Evolutionary conservation across 768 basidiomycete species (phyloP), one percentile per base, ranked within the genome.

Genomic region (Mycena vitilis): DNA sequence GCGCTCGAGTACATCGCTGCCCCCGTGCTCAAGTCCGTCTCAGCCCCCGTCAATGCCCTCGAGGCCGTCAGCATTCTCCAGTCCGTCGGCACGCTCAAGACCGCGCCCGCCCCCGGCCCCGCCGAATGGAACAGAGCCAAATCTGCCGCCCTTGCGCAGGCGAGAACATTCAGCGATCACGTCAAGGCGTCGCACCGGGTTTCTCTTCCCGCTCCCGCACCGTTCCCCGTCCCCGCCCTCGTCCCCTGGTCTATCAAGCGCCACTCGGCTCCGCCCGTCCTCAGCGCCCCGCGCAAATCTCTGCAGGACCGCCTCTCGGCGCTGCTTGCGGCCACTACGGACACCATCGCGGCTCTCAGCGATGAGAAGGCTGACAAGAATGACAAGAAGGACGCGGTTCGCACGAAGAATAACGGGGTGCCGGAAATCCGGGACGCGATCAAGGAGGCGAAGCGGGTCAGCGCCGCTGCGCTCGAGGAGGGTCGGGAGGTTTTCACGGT

Each of bases 181-280:
- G 55, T 63, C 55, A 49, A 57, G 30, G 49, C 55, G 0, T 62
- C 48, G 2, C 53, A 44, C 6, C 66, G 53, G 7, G 45, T 45
- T 9, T 62, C 66, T 0, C 30, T 55, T 4, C 62, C 53, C 23
- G 18, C 20, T n/a, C 36, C 37, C 1, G 23, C 18, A 4, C 48
- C 36, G 13, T 5, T 16, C 18, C 36, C 37, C 2, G 37, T 23
- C 6, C 48, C 36, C 8, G 22, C 16, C 8, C 53, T 53, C 7
- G 23, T 22, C 2, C 12, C 18, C 16, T 18, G 22, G 12, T 10
- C 11, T 3, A 11, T 22, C 1, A 63, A 58, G 22, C 55, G 66
- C 7, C 40, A 63, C 42, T 68, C 60, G 2, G 66, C 66, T 0
- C 66, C 66, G 4, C 54, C 66, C 18, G 62, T 64, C 4, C 52